Percentiles rank a stretch among this genome's conserved stretches.
Evolutionary conservation across 257 asterid species (phyloP).

Genomic region (Rhazya stricta): DNA sequence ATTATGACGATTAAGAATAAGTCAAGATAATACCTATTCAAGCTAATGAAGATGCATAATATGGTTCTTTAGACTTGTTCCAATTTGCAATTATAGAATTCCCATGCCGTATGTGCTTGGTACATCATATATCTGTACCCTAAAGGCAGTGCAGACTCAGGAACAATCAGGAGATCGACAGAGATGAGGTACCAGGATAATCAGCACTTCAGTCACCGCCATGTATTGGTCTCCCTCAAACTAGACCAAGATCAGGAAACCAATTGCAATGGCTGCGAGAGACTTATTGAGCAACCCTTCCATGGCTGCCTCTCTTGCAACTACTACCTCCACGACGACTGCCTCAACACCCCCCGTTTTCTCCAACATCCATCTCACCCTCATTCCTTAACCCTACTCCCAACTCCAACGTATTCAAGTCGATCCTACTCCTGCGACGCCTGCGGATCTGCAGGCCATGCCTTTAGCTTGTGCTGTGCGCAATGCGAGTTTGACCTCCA

Average conservation of each 20-base stretch:
- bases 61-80: too few species aligned
- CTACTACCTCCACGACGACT: constrained; percentile 31
- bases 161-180: too few species aligned
- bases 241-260: constrained; percentile 22
- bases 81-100: too few species aligned
- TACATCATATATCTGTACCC: too few species aligned
- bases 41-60: too few species aligned
- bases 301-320: constrained; percentile 34
- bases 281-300: constrained; percentile 10
- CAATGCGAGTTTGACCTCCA: constrained; percentile 34
- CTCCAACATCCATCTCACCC: constrained; percentile 32
- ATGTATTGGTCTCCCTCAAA: constrained; percentile 17
- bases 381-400: constrained; percentile 34
- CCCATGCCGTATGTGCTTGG: too few species aligned
- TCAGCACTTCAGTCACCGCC: constrained; percentile 40
- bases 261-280: constrained; percentile 27
- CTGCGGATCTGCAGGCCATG: constrained; percentile 24
- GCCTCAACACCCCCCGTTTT: constrained; percentile 34
- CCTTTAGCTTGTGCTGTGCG: constrained; percentile 28
- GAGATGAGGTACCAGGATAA: neutral
- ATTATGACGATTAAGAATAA: too few species aligned
- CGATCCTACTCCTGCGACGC: constrained; percentile 24
- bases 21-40: too few species aligned
- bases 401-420: constrained; percentile 23
- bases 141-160: too few species aligned